These are phyloP conservation scores for Coffea humblotiana DNA, from an alignment of 305 asterid genomes.

Conservation along the genomic window DNA sequence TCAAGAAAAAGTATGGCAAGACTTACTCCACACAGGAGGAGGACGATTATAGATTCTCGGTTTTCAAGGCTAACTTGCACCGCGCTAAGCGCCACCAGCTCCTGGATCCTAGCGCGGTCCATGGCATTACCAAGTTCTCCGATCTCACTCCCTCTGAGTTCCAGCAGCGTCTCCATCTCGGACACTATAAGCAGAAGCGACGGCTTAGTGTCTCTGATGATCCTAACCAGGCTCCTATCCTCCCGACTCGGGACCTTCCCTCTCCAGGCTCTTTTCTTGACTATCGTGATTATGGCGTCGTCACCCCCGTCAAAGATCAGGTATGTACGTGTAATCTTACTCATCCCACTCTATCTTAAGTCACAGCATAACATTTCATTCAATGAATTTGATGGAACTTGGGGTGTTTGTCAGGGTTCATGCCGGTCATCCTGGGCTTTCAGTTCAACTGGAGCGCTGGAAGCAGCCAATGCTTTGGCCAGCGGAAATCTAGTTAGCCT, in stretches of 20 bases:
- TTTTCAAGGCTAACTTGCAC: constrained; percentile 75
- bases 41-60: constrained; percentile 70
- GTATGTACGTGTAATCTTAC: constrained; percentile 21
- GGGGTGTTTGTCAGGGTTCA: constrained; percentile 50
- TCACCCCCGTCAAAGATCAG: constrained; percentile 79
- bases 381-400: constrained; percentile 5
- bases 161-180: constrained; percentile 44
- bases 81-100: constrained; percentile 79
- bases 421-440: constrained; percentile 96
- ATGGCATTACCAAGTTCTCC: constrained; percentile 82
- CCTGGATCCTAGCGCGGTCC: constrained; percentile 75
- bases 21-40: constrained; percentile 68
- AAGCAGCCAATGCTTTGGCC: constrained; percentile 74
- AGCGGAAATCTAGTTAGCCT: constrained; percentile 84
- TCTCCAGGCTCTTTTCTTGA: constrained; percentile 42
- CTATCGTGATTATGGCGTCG: constrained; percentile 88
- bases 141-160: constrained; percentile 82
- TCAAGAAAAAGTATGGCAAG: constrained; percentile 60
- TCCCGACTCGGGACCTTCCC: constrained; percentile 76
- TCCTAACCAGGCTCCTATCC: constrained; percentile 64
- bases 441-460: constrained; percentile 77
- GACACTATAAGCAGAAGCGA: constrained; percentile 42
- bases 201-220: constrained; percentile 58
- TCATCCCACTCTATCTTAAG: neutral
- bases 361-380: too few relatives aligned